Evolutionary conservation across 2,329 filamentous ascomycete genomes (phyloP), one percentile per base, ranked within the genome.

Genomic region (Fusarium sp.): DNA sequence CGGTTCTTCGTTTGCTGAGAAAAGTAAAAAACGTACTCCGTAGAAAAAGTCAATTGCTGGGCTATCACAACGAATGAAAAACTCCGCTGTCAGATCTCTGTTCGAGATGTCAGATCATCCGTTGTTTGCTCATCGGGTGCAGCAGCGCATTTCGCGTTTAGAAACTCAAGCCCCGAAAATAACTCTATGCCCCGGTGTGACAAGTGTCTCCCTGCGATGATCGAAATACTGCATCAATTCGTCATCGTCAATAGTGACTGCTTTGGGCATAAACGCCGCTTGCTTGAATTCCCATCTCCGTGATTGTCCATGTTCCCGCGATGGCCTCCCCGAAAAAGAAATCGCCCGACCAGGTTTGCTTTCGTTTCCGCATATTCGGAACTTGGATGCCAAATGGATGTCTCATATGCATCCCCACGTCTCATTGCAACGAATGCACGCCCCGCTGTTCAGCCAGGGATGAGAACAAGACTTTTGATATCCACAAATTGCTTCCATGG

Each of bases 231-330:
- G 32, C 30, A 33, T 46, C 49, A 25, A 42, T 42, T 30, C 35
- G 58, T 43, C 59, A 58, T 69, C 67, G 67, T 69, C 38, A 65
- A 69, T 53, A 52, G 50, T 69, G 49, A 8, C 67, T 69, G 25
- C 23, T 69, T 65, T 49, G 43, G 67, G 66, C 30, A 53, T 49
- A 38, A 65, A 15, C 40, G 52, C 67, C 67, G 66, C 49, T 54
- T 43, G 35, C 33, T 54, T 46, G 37, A 23, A 54, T 42, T 46
- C 54, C 47, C 42, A 50, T 66, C 40, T 43, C 58, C 53, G 53
- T 42, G 54, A 47, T 58, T 49, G 40, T 28, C 40, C 23, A 65
- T 35, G 13, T 56, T 58, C 52, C 44, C 58, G 57, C 38, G 12
- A 57, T 23, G 40, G 16, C 28, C 52, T 33, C 59, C 65, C 67